Evolutionary conservation across 805 yeast genomes (phyloP).

Genomic region (Candida vaughaniae): DNA sequence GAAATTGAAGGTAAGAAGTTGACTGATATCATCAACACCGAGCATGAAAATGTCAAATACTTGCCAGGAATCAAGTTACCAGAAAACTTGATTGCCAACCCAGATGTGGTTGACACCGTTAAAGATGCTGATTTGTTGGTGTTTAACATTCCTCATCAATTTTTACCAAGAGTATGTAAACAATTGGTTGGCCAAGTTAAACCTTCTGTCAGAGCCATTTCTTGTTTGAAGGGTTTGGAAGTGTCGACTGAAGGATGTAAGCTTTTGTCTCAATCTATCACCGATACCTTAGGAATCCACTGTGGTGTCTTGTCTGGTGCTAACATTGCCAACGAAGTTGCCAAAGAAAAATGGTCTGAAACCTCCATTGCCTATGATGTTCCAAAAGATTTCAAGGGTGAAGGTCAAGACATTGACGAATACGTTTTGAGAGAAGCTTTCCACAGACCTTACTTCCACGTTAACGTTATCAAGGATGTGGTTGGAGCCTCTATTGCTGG

Average conservation of each 20-base stretch:
- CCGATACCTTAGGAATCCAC: conserved; percentile 76
- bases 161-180: conserved; percentile 70
- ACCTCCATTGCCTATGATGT: conserved; percentile 90
- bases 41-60: conserved; percentile 93
- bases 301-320: conserved; percentile 99
- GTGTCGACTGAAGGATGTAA: conserved; percentile 84
- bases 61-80: conserved; percentile 89
- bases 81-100: conserved; percentile 81
- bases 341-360: conserved; percentile 93
- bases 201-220: conserved; percentile 78
- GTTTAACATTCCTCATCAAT: conserved; percentile 97
- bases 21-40: conserved; percentile 85
- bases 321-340: conserved; percentile 95
- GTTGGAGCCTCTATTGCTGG: conserved; percentile 97
- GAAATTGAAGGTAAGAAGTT: conserved; percentile 70
- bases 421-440: conserved; percentile 72
- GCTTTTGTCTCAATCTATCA: conserved; percentile 74
- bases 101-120: conserved; percentile 75
- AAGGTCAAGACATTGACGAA: conserved; percentile 72
- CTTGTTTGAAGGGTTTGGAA: conserved; percentile 94
- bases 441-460: conserved; percentile 99
- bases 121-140: conserved; percentile 80
- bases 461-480: conserved; percentile 85
- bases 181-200: conserved; percentile 76
- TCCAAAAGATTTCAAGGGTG: conserved; percentile 68